Evolutionary conservation across 164 flowering plant genomes (phyloP).

Genomic region (Annona squamosa): DNA sequence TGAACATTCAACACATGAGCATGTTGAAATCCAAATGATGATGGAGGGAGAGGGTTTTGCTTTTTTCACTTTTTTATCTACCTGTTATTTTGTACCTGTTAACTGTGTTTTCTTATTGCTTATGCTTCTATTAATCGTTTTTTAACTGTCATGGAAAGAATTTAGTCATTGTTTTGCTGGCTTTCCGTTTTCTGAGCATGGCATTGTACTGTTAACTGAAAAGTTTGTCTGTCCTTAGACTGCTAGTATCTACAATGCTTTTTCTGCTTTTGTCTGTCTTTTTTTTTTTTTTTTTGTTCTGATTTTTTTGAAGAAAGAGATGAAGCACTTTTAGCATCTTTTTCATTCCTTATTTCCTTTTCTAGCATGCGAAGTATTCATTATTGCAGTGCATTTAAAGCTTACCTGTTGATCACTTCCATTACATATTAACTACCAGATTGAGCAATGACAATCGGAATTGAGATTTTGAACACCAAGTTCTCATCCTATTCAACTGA

Average conservation of each 20-base stretch:
- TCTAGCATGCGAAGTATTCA: not conserved
- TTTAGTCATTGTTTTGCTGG: not conserved
- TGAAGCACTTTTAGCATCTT: conserved; percentile 1
- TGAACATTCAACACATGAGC: not conserved
- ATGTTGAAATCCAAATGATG: not conserved
- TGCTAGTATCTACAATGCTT: not conserved
- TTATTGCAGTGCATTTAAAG: not conserved
- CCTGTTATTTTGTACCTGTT: not conserved
- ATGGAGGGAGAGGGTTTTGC: not conserved
- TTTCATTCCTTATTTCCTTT: not conserved
- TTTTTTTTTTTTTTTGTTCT: not conserved
- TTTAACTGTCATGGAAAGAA: not conserved
- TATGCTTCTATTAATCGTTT: not conserved
- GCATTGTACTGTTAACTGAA: not conserved
- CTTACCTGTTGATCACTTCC: not conserved
- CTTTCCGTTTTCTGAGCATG: not conserved
- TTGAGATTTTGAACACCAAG: not conserved
- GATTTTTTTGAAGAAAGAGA: not conserved
- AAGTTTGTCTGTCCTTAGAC: not conserved
- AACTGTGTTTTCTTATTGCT: not conserved
- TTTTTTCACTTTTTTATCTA: not conserved
- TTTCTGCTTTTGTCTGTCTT: not conserved
- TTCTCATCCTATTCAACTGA: not conserved
- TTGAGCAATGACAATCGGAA: not conserved
- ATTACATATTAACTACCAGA: not conserved